A percentile compares a stretch with the other conserved stretches of the same genome.
phyloP scores from a whole-genome alignment of 768 basidiomycete genomes.

The Pulveroboletus frians region DNA sequence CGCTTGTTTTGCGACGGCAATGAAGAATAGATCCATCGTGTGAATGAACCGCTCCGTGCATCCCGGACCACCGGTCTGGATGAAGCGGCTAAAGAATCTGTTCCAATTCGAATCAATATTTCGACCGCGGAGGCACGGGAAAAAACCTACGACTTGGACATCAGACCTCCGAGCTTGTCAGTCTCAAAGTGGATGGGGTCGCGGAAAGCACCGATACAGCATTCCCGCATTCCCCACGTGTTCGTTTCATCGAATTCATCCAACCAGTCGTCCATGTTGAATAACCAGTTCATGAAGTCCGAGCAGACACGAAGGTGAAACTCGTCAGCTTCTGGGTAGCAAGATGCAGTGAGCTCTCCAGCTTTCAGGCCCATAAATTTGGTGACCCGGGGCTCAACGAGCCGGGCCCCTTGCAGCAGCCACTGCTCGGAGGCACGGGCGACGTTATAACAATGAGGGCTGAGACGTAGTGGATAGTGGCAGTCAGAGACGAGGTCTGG shows the following conservation, averaged over 20 bases:
- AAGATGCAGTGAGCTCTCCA: conserved; percentile 61
- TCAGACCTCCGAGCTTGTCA: conserved; percentile 25
- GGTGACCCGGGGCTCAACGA: conserved; percentile 30
- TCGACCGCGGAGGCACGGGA: neutral
- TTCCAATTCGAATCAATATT: conserved; percentile 4
- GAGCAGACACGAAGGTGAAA: conserved; percentile 59
- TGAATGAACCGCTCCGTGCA: conserved; percentile 38
- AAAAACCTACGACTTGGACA: conserved; percentile 33
- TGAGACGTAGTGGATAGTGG: conserved; percentile 33
- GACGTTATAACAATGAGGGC: conserved; percentile 30
- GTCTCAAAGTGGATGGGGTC: conserved; percentile 28
- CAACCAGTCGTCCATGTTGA: conserved; percentile 40
- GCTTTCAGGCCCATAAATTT: conserved; percentile 55
- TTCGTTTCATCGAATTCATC: conserved; percentile 34
- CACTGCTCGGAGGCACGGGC: conserved; percentile 36
- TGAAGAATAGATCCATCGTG: conserved; percentile 38
- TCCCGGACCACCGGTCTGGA: conserved; percentile 35
- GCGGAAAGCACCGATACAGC: conserved; percentile 27
- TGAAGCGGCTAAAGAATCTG: conserved; percentile 37
- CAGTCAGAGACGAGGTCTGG: conserved; percentile 41
- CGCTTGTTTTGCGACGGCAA: conserved; percentile 40
- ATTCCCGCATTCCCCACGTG: conserved; percentile 28
- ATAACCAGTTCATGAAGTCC: conserved; percentile 56
- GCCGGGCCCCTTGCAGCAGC: conserved; percentile 26
- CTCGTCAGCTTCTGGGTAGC: conserved; percentile 52